phyloP scores from a whole-genome alignment of 2,329 filamentous ascomycete species.

The Trichoderma arundinaceum region DNA sequence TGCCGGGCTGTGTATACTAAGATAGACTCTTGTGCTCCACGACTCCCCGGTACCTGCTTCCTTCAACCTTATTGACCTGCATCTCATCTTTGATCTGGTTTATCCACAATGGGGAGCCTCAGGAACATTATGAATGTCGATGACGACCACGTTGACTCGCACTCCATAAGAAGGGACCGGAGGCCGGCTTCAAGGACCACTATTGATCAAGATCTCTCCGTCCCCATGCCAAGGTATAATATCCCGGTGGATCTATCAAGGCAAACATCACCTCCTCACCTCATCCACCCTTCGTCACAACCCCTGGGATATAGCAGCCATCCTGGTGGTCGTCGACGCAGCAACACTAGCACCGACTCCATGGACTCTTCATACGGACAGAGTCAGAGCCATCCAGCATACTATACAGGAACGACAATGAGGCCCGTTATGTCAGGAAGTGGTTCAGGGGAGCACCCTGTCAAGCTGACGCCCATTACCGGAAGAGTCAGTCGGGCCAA shows the following conservation, averaged over 20 bases:
- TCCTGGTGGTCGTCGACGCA: constrained; percentile 46
- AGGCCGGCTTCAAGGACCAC: constrained; percentile 47
- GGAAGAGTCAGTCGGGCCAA: constrained; percentile 62
- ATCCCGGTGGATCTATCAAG: constrained; percentile 45
- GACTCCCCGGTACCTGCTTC: constrained; percentile 38
- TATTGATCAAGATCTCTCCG: constrained; percentile 43
- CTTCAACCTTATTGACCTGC: constrained; percentile 43
- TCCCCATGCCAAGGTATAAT: constrained; percentile 49
- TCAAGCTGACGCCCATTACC: constrained; percentile 63
- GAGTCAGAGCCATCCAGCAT: constrained; percentile 36
- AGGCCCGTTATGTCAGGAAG: constrained; percentile 49
- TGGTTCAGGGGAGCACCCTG: constrained; percentile 46
- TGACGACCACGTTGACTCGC: constrained; percentile 53
- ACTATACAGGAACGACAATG: constrained; percentile 42
- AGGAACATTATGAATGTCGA: constrained; percentile 63
- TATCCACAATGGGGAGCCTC: constrained; percentile 58
- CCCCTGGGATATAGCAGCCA: constrained; percentile 39
- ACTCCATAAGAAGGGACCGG: constrained; percentile 54
- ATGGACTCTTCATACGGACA: constrained; percentile 52
- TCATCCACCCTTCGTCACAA: constrained; percentile 39
- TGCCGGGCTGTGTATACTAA: constrained; percentile 54
- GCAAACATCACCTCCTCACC: constrained; percentile 44
- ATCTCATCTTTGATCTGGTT: constrained; percentile 36
- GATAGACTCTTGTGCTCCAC: constrained; percentile 46
- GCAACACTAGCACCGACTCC: constrained; percentile 55